Base-by-base conservation (phyloP, 495 filamentous ascomycete species). In the Tuber microsphaerosporum region DNA sequence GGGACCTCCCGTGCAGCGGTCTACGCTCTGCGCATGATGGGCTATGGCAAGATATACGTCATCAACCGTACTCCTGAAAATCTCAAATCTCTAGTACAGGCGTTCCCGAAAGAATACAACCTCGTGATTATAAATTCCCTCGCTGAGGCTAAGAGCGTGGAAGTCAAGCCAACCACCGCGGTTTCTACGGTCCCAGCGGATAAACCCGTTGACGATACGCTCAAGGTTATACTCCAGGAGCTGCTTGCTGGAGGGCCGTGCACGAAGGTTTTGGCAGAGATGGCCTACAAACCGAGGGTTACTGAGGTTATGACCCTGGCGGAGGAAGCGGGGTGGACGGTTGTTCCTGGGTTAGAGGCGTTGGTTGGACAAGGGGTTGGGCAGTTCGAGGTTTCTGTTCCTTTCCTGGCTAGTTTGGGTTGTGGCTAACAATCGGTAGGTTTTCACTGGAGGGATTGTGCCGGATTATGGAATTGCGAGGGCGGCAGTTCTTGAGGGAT, bases 161-260 rank as follows among this genome's bases (percentile, higher is more conserved):
- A 87, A 2, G 77, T 89, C 5, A 81, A 76, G 20, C 93, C 94
- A 12, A 85, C 82, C 37, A 90, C 97, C 2, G 92, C 94, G 19
- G 90, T 98, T 71, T 93, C 92, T 80, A 97, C 93, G 16, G 92
- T 99, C 26, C 96, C 95, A 0, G 96, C 92, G 0, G 93, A 97
- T 82, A 89, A 88, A 75, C 92, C 94, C 2, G 92, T 98, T 77
- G 94, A 97, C 73, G 77, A 86, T 8, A 84, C 83, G 45, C 89
- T 97, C 87, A 86, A 88, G 37, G 91, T 91, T 80, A 87, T 91
- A 16, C 84, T 98, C 22, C 85, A 85, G 3, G 86, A 87, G 69
- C 79, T 92, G 16, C 88, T 99, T 76, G 87, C 87, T 75, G 85
- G 87, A 75, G 84, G 83, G 71, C 82, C 85, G 26, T 86, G 86